These are phyloP conservation scores for Solanum lycopersicoides DNA, from an alignment of 257 asterid genomes.

Conservation along the genomic window DNA sequence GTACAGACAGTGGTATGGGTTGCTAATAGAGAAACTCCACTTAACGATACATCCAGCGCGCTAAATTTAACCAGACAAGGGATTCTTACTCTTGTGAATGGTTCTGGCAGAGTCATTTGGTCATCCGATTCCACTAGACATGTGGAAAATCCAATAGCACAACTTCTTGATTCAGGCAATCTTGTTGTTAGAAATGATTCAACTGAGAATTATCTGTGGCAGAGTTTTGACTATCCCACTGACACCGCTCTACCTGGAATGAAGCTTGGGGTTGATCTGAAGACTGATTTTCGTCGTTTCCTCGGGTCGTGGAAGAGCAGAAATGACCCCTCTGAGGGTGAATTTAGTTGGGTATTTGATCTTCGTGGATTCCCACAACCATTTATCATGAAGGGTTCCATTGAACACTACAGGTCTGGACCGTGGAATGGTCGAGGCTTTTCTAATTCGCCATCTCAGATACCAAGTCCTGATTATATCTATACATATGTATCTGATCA, in stretches of 20 bases:
- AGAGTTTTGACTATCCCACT: constrained; percentile 32
- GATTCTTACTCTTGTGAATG: background rate
- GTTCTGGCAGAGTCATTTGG: constrained; percentile 15
- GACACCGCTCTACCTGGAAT: constrained; percentile 31
- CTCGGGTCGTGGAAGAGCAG: constrained; percentile 23
- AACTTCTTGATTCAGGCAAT: constrained; percentile 27
- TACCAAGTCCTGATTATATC: background rate
- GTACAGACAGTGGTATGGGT: constrained; percentile 20
- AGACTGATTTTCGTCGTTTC: constrained; percentile 10
- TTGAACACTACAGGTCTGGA: constrained; percentile 9
- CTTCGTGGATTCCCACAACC: constrained; percentile 18
- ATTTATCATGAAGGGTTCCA: constrained; percentile 4
- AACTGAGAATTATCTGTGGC: constrained; percentile 9
- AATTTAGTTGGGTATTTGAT: constrained; percentile 4
- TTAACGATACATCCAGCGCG: constrained; percentile 5
- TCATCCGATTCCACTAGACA: constrained; percentile 4
- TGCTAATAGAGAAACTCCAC: constrained; percentile 20
- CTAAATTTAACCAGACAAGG: constrained; percentile 11
- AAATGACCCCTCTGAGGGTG: constrained; percentile 24
- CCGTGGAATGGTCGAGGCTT: constrained; percentile 20
- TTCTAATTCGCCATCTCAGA: background rate
- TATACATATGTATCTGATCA: constrained; percentile 2
- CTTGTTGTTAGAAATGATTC: constrained; percentile 12
- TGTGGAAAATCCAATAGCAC: constrained; percentile 4
- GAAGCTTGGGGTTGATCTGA: constrained; percentile 29